Evolutionary conservation across 202 grass and related monocot genomes (phyloP).

Genomic region (Setaria italica): DNA sequence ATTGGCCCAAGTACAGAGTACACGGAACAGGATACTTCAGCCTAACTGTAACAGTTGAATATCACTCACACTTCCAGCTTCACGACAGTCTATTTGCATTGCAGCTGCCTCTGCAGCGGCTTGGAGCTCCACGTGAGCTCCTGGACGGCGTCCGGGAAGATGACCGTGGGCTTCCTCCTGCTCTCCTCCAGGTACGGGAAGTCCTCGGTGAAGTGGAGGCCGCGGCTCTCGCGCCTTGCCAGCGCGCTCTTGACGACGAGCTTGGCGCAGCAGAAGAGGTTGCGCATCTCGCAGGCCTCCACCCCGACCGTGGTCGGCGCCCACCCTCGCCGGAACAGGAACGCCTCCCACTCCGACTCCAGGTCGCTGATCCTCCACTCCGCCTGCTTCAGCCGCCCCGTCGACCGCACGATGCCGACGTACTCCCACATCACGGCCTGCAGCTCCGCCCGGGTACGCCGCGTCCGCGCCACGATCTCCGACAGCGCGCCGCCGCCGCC

Average conservation of each 20-base stretch:
- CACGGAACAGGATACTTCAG: constrained; percentile 39
- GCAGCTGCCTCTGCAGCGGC: constrained; percentile 83
- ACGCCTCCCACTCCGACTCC: constrained; percentile 87
- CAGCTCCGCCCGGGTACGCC: constrained; percentile 65
- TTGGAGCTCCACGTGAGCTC: constrained; percentile 92
- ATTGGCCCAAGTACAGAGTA: neutral
- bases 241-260: constrained; percentile 88
- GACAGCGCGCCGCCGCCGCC: constrained; percentile 44
- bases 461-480: constrained; percentile 69
- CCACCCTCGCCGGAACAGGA: constrained; percentile 79
- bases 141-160: constrained; percentile 72
- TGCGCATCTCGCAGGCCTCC: constrained; percentile 89
- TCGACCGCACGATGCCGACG: constrained; percentile 89
- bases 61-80: constrained; percentile 24
- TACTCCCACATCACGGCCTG: constrained; percentile 94
- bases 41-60: constrained; percentile 3
- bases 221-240: constrained; percentile 80
- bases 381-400: constrained; percentile 78
- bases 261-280: constrained; percentile 91
- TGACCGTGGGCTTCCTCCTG: constrained; percentile 90
- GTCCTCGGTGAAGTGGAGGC: constrained; percentile 95
- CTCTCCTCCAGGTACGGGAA: constrained; percentile 94
- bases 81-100: constrained; percentile 47
- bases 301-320: constrained; percentile 79
- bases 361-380: constrained; percentile 94